Evolutionary conservation across 495 filamentous ascomycete species (phyloP).

Genomic region (Aspergillus sclerotioniger): DNA sequence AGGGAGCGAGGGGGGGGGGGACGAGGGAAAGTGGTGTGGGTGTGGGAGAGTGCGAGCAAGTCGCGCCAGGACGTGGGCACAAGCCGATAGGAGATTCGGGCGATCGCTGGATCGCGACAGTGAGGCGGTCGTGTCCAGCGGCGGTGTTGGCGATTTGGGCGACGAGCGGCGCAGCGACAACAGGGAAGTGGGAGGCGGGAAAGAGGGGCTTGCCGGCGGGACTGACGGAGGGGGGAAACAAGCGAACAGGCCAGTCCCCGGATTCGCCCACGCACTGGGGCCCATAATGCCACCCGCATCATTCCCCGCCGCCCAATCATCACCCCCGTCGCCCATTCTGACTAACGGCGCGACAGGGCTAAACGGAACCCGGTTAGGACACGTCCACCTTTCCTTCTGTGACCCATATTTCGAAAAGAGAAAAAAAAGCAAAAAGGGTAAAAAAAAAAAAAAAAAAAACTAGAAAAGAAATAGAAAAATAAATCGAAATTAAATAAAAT

Average conservation of each 20-base stretch:
- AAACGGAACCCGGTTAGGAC: constrained; percentile 12
- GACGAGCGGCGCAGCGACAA: constrained; percentile 15
- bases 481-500: background rate
- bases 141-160: constrained; percentile 20
- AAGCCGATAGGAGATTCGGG: constrained; percentile 20
- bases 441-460: background rate
- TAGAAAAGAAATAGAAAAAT: background rate
- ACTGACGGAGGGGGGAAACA: constrained; percentile 24
- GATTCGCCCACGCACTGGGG: constrained; percentile 15
- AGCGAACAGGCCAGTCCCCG: constrained; percentile 10
- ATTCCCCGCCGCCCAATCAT: constrained; percentile 11
- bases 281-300: constrained; percentile 13
- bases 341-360: constrained; percentile 21
- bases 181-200: constrained; percentile 17
- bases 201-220: constrained; percentile 24
- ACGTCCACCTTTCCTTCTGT: constrained; percentile 17
- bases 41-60: constrained; percentile 16
- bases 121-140: constrained; percentile 29
- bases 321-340: constrained; percentile 12
- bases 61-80: constrained; percentile 23
- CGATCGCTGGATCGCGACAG: constrained; percentile 30
- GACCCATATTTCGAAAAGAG: constrained; percentile 14
- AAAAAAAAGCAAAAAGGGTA: background rate
- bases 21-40: constrained; percentile 2
- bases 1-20: constrained; percentile 22